Evolutionary conservation across 768 basidiomycete genomes (phyloP), one percentile per base, ranked within the genome.

Genomic region (Mycena epipterygia): DNA sequence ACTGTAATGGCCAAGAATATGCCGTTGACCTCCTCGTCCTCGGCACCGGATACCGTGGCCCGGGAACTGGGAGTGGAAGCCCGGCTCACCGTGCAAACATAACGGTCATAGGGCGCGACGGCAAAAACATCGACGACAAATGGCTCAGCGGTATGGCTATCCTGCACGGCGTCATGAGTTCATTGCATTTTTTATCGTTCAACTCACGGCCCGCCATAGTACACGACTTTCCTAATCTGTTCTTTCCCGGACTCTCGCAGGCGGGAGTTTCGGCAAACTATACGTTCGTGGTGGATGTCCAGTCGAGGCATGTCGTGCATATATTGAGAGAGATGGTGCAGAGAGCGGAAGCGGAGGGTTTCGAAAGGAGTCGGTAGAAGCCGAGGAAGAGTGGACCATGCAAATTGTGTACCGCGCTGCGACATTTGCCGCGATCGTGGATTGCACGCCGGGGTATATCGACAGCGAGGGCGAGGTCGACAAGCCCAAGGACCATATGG

Each of bases 161-260:
- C 17, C 62, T 75, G 21, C 74, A 75, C 52, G 74, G 74, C 27
- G 65, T 70, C 16, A 27, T 53, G 25, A 23, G n/a, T n/a, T n/a
- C n/a, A n/a, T n/a, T n/a, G n/a, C n/a, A n/a, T n/a, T n/a, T n/a
- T n/a, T n/a, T n/a, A n/a, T n/a, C n/a, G n/a, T n/a, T n/a, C n/a
- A n/a, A n/a, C n/a, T n/a, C n/a, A n/a, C n/a, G n/a, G n/a, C n/a
- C n/a, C n/a, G n/a, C n/a, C n/a, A n/a, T n/a, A n/a, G n/a, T 61
- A 14, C 27, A 68, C 48, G 68, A 49, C 1, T 75, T 75, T 48
- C 74, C 74, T 5, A 75, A 75, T 41, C 42, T 75, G 2, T 75
- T 75, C 67, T 65, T 70, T 62, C 30, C 62, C 32, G 66, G 63
- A 3, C 56, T 39, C 2, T 6, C 21, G 1, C 72, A 75, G 23